These are phyloP conservation scores for Monilinia polystroma DNA, from an alignment of 2,329 filamentous ascomycete species.

Conservation along the genomic window DNA sequence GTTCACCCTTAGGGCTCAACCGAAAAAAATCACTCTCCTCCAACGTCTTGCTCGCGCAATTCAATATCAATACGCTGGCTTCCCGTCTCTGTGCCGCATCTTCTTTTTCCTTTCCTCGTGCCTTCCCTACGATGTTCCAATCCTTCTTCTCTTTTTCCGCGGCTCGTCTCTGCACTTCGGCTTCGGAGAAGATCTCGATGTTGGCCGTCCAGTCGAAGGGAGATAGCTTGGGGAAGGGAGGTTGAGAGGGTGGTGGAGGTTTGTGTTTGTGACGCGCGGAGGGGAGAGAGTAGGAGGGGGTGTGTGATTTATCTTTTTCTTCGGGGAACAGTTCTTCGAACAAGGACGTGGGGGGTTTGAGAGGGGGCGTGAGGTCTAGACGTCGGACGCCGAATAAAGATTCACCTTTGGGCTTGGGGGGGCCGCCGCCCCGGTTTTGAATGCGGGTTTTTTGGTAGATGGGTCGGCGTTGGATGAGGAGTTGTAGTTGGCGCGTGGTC, in stretches of 20 bases:
- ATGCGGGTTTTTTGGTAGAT: conserved; percentile 28
- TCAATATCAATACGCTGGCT: conserved; percentile 51
- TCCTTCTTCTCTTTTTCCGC: conserved; percentile 15
- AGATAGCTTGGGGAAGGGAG: conserved; percentile 34
- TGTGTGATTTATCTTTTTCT: conserved; percentile 35
- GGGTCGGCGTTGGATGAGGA: conserved; percentile 20
- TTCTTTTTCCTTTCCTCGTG: not conserved
- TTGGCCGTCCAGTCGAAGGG: conserved; percentile 33
- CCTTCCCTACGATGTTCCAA: conserved; percentile 7
- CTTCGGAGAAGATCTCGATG: conserved; percentile 9
- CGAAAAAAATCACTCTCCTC: conserved; percentile 69
- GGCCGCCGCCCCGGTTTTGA: conserved; percentile 19
- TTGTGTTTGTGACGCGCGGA: not conserved
- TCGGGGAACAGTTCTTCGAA: conserved; percentile 57
- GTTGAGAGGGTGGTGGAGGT: not conserved
- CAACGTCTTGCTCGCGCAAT: conserved; percentile 58
- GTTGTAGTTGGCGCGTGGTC: conserved; percentile 41
- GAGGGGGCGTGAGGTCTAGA: not conserved
- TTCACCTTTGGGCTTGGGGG: conserved; percentile 10
- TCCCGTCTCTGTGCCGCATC: conserved; percentile 11
- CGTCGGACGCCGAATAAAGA: conserved; percentile 15
- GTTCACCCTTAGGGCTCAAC: conserved; percentile 58
- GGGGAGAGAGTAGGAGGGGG: not conserved
- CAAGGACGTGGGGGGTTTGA: conserved; percentile 36
- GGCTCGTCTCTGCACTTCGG: conserved; percentile 13